These are phyloP conservation scores for Kingdonia uniflora DNA, from an alignment of 164 flowering plant genomes.

Conservation along the genomic window DNA sequence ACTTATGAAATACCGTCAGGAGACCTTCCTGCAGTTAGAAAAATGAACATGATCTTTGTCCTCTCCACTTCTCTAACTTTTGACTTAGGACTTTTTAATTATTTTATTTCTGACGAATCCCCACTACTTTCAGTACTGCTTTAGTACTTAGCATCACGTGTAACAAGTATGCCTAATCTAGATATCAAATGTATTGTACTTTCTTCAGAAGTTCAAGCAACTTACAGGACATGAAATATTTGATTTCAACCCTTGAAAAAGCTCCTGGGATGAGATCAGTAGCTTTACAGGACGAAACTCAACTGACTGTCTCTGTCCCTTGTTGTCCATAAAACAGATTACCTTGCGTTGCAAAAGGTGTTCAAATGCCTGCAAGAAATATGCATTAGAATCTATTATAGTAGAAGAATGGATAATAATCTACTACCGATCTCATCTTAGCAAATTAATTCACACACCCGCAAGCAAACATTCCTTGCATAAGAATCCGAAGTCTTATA, in stretches of 20 bases:
- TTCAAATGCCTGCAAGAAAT: slow-evolving; percentile 62
- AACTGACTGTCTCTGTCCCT: slow-evolving; percentile 43
- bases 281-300: slow-evolving; percentile 81
- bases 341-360: slow-evolving; percentile 58
- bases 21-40: no score
- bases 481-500: slow-evolving; percentile 61
- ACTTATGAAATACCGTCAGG: no score
- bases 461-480: slow-evolving; percentile 55
- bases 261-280: slow-evolving; percentile 53
- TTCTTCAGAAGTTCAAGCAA: slow-evolving; percentile 6
- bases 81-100: no score
- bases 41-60: no score
- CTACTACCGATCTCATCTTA: neutral
- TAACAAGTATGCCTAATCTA: neutral
- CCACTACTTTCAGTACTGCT: neutral
- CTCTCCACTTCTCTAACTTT: no score
- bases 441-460: slow-evolving; percentile 39
- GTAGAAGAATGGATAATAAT: neutral
- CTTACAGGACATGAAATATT: slow-evolving; percentile 73
- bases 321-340: slow-evolving; percentile 49
- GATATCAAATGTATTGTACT: neutral
- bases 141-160: neutral
- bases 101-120: no score
- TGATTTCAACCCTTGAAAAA: slow-evolving; percentile 52
- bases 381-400: neutral